phyloP scores from a whole-genome alignment of 1,284 basidiomycete genomes.

The Ceratobasidium sp. region DNA sequence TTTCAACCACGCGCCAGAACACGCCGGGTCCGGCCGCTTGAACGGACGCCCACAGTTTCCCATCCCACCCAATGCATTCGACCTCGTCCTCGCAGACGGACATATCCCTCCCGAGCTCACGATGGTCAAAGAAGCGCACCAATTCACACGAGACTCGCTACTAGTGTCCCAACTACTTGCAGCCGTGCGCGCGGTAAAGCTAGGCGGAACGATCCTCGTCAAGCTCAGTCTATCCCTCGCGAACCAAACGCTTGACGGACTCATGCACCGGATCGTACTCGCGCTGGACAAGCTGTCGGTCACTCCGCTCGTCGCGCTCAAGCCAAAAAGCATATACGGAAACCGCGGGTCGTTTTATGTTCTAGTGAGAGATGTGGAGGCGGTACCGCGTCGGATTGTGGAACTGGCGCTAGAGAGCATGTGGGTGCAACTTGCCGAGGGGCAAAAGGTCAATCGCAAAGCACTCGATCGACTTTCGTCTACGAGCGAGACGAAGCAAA shows the following conservation, averaged over 20 bases:
- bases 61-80: slow-evolving; percentile 50
- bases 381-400: slow-evolving; percentile 21
- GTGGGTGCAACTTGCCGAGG: slow-evolving; percentile 30
- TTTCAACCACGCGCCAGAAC: slow-evolving; percentile 38
- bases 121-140: slow-evolving; percentile 49
- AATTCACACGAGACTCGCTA: slow-evolving; percentile 52
- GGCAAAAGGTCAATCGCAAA: not conserved
- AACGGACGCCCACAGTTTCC: slow-evolving; percentile 1
- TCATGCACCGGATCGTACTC: slow-evolving; percentile 47
- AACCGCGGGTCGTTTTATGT: slow-evolving; percentile 56
- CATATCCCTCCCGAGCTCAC: slow-evolving; percentile 52
- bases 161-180: slow-evolving; percentile 57
- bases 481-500: not conserved
- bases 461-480: slow-evolving; percentile 24
- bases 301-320: slow-evolving; percentile 46
- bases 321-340: slow-evolving; percentile 56
- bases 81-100: slow-evolving; percentile 59
- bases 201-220: slow-evolving; percentile 56
- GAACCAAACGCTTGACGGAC: slow-evolving; percentile 53
- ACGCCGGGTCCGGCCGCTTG: slow-evolving; percentile 16
- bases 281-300: slow-evolving; percentile 51
- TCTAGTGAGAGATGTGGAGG: slow-evolving; percentile 51
- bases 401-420: slow-evolving; percentile 24
- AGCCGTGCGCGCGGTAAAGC: slow-evolving; percentile 53
- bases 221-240: slow-evolving; percentile 56